Conservation (phyloP, 2,329 filamentous ascomycete genomes). For the Malbranchea cinnamomea region DNA sequence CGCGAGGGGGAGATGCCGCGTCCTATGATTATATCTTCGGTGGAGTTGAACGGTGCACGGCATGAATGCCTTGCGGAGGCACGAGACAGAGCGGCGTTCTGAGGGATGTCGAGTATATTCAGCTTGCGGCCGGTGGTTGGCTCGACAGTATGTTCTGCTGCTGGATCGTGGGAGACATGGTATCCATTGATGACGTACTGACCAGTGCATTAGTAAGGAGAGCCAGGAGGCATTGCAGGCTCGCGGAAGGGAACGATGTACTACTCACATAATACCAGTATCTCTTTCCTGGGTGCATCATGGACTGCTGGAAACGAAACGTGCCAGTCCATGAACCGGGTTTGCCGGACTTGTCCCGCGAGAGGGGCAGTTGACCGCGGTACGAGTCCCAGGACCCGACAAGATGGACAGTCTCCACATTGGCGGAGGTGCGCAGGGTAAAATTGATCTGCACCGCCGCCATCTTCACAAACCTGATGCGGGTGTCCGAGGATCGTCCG, state of each 20-base stretch:
- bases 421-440: slow-evolving; percentile 84
- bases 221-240: not conserved
- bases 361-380: slow-evolving; percentile 80
- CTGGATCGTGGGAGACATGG: slow-evolving; percentile 93
- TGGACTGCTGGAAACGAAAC: slow-evolving; percentile 83
- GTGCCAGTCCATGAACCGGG: slow-evolving; percentile 87
- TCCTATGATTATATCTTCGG: slow-evolving; percentile 61
- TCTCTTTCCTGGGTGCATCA: slow-evolving; percentile 72
- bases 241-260: not conserved
- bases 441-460: slow-evolving; percentile 94
- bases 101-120: slow-evolving; percentile 90
- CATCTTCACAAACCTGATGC: slow-evolving; percentile 28
- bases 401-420: slow-evolving; percentile 94
- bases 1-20: slow-evolving; percentile 75
- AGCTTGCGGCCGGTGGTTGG: slow-evolving; percentile 93
- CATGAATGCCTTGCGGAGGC: slow-evolving; percentile 20
- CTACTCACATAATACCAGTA: slow-evolving; percentile 88
- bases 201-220: slow-evolving; percentile 8
- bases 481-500: too few relatives aligned
- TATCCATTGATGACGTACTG: slow-evolving; percentile 97
- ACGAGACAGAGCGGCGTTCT: slow-evolving; percentile 34
- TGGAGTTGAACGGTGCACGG: slow-evolving; percentile 32
- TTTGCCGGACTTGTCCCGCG: slow-evolving; percentile 74
- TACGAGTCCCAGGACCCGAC: slow-evolving; percentile 99
- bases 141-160: slow-evolving; percentile 76